phyloP scores from a whole-genome alignment of 2,329 filamentous ascomycete genomes.

The Tympanopsis confertula region DNA sequence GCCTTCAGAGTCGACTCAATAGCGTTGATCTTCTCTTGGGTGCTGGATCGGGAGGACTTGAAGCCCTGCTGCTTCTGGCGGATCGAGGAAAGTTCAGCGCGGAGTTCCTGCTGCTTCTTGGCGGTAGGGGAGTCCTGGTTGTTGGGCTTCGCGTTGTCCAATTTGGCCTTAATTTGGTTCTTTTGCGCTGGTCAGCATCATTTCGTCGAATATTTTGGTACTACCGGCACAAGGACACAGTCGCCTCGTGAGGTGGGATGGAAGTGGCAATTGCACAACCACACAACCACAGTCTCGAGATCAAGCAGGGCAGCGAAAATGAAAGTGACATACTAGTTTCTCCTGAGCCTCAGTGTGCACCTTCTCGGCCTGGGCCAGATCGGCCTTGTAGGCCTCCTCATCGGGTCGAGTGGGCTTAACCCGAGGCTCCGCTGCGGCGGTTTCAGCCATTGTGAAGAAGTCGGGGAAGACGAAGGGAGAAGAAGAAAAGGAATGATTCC shows the following conservation, averaged over 20 bases:
- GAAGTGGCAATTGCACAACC: too few relatives aligned
- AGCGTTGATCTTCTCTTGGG: slow-evolving; percentile 83
- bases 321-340: slow-evolving; percentile 39
- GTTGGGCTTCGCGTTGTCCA: slow-evolving; percentile 68
- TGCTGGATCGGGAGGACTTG: slow-evolving; percentile 68
- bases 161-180: slow-evolving; percentile 79
- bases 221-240: too few relatives aligned
- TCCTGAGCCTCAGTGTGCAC: slow-evolving; percentile 70
- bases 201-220: too few relatives aligned
- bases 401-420: slow-evolving; percentile 74
- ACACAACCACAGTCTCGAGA: too few relatives aligned
- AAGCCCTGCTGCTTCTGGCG: slow-evolving; percentile 75
- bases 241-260: background rate
- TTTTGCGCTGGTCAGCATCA: slow-evolving; percentile 22
- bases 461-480: slow-evolving; percentile 3
- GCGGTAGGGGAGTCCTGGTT: slow-evolving; percentile 73
- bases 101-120: slow-evolving; percentile 75
- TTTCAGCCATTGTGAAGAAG: background rate
- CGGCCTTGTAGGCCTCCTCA: slow-evolving; percentile 71
- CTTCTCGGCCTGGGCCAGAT: slow-evolving; percentile 73
- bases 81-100: slow-evolving; percentile 71
- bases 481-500: slow-evolving; percentile 7
- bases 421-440: background rate
- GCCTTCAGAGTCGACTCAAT: slow-evolving; percentile 82
- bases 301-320: too few relatives aligned